These are phyloP conservation scores for Nannochloris sp. DNA, from an alignment of 139 green algal species.

Conservation along the genomic window DNA sequence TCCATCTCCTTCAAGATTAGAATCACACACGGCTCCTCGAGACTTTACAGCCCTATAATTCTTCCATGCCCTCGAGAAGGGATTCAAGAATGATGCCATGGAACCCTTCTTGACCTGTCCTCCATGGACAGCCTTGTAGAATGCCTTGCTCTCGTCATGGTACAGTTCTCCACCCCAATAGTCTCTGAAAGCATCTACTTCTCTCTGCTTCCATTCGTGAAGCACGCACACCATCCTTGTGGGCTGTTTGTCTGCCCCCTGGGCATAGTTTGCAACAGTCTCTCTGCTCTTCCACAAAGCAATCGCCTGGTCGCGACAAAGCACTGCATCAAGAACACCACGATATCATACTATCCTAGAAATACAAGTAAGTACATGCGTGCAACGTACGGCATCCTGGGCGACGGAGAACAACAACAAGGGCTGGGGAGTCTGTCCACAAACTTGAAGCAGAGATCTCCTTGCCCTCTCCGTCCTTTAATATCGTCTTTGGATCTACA, in stretches of 20 bases:
- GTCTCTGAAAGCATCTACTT: constrained; percentile 21
- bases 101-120: constrained; percentile 12
- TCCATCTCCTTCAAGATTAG: constrained; percentile 25
- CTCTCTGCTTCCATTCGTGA: constrained; percentile 29
- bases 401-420: constrained; percentile 19
- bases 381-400: constrained; percentile 27
- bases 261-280: constrained; percentile 5
- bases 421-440: constrained; percentile 7
- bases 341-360: neutral
- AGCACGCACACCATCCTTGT: constrained; percentile 22
- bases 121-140: constrained; percentile 23
- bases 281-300: constrained; percentile 13
- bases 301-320: constrained; percentile 32
- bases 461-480: neutral
- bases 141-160: constrained; percentile 27
- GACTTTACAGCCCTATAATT: constrained; percentile 21
- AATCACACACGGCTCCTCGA: constrained; percentile 15
- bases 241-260: constrained; percentile 3
- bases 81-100: constrained; percentile 23
- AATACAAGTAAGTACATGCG: too few relatives aligned
- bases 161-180: constrained; percentile 32
- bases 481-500: neutral
- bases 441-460: constrained; percentile 6
- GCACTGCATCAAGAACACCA: constrained; percentile 11
- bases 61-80: constrained; percentile 15